Evolutionary conservation across 768 basidiomycete species (phyloP).

Genomic region (Podaxis sp.): DNA sequence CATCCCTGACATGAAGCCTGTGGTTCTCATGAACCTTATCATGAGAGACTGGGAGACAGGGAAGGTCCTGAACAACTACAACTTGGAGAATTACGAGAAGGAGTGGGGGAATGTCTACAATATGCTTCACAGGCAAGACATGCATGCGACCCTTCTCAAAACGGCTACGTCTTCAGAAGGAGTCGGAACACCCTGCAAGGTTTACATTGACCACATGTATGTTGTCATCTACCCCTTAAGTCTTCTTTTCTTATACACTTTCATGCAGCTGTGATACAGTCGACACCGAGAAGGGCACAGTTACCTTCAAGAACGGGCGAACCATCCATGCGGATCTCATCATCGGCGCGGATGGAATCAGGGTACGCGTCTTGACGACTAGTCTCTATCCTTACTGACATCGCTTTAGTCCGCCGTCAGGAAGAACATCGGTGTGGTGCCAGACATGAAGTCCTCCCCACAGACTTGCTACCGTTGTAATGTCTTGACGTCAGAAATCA

Average conservation of each 20-base stretch:
- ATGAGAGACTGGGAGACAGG: conserved; percentile 37
- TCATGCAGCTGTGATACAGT: conserved; percentile 24
- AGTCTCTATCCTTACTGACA: not conserved
- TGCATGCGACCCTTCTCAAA: conserved; percentile 29
- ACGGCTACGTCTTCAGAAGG: conserved; percentile 26
- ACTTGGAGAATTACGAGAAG: conserved; percentile 29
- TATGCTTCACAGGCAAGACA: conserved; percentile 34
- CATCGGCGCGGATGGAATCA: conserved; percentile 33
- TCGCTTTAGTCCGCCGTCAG: conserved; percentile 26
- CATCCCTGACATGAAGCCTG: conserved; percentile 29
- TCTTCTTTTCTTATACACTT: not conserved
- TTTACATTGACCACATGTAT: conserved; percentile 27
- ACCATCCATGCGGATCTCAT: conserved; percentile 29
- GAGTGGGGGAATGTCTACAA: conserved; percentile 31
- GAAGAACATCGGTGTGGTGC: conserved; percentile 25
- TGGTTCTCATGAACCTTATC: conserved; percentile 30
- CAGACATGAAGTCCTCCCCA: conserved; percentile 28
- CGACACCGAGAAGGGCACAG: conserved; percentile 23
- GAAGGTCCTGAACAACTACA: conserved; percentile 28
- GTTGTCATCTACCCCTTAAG: not conserved
- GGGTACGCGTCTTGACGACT: conserved; percentile 20
- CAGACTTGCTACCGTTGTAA: conserved; percentile 36
- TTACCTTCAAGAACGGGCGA: conserved; percentile 27
- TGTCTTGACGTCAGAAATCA: conserved; percentile 27
- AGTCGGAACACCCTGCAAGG: conserved; percentile 25